A percentile compares a stretch with the other conserved stretches of the same genome.
Conservation (phyloP, 495 filamentous ascomycete genomes). For the Talaromyces thailandensis region DNA sequence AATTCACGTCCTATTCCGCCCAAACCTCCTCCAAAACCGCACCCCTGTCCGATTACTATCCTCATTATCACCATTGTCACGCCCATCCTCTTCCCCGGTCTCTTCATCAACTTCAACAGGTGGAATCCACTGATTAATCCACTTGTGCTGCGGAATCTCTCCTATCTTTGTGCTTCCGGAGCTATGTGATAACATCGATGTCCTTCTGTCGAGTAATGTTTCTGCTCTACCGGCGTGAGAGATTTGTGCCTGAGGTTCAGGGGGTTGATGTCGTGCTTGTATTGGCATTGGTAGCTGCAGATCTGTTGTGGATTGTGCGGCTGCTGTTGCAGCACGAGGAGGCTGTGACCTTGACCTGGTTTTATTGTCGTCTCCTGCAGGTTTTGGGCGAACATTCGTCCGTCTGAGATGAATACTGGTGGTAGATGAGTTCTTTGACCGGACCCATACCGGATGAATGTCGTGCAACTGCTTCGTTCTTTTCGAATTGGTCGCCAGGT, state of each 20-base stretch:
- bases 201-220: not conserved
- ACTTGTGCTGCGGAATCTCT: slow-evolving; percentile 7
- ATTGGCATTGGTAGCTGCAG: not conserved
- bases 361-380: not conserved
- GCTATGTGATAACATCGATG: slow-evolving; percentile 3
- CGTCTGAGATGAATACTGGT: not conserved
- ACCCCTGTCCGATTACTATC: not conserved
- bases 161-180: slow-evolving; percentile 7
- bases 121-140: not conserved
- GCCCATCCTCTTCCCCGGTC: not conserved
- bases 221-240: not conserved
- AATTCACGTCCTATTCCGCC: not conserved
- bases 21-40: not conserved
- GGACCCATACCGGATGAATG: slow-evolving; percentile 1
- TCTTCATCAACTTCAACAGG: not conserved
- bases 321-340: not conserved
- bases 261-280: not conserved
- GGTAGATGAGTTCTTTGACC: not conserved
- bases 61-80: not conserved
- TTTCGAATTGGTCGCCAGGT: not conserved
- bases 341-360: not conserved
- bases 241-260: not conserved
- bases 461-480: not conserved
- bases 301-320: not conserved
- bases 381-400: not conserved